Evolutionary conservation across 768 basidiomycete genomes (phyloP).

Genomic region (Leccinellum luteum): DNA sequence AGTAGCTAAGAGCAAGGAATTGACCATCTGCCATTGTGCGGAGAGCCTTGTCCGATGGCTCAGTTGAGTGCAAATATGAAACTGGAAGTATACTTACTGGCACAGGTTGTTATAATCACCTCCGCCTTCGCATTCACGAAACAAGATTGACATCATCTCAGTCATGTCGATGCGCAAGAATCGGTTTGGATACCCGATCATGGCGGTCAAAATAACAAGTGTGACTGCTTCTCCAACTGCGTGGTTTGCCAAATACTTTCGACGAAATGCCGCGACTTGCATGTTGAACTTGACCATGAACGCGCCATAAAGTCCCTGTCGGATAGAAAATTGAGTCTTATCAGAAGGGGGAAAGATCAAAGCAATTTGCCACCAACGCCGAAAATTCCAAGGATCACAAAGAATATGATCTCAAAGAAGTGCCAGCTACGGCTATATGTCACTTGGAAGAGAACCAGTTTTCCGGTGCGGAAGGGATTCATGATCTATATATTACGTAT

Average conservation of each 20-base stretch:
- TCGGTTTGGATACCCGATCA: slow-evolving; percentile 91
- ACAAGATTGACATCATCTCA: slow-evolving; percentile 90
- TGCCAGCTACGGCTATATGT: slow-evolving; percentile 99
- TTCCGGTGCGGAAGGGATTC: slow-evolving; percentile 98
- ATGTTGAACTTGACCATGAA: slow-evolving; percentile 97
- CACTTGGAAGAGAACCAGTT: slow-evolving; percentile 96
- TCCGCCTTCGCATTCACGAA: slow-evolving; percentile 93
- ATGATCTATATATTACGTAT: slow-evolving; percentile 61
- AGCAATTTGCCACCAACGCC: slow-evolving; percentile 55
- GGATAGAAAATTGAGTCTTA: slow-evolving; percentile 10
- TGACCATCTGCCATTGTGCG: slow-evolving; percentile 92
- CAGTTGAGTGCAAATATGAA: slow-evolving; percentile 1
- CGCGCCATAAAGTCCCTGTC: slow-evolving; percentile 92
- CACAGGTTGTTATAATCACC: slow-evolving; percentile 89
- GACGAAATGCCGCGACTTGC: slow-evolving; percentile 90
- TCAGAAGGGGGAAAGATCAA: not conserved
- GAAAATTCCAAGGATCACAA: slow-evolving; percentile 92
- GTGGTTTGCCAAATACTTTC: slow-evolving; percentile 81
- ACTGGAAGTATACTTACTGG: slow-evolving; percentile 63
- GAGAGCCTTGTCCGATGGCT: slow-evolving; percentile 54
- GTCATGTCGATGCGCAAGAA: slow-evolving; percentile 98
- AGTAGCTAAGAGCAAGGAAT: slow-evolving; percentile 88
- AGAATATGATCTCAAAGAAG: slow-evolving; percentile 97
- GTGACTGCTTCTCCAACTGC: slow-evolving; percentile 87
- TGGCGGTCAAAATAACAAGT: slow-evolving; percentile 83